Conservation (phyloP, 2,329 filamentous ascomycete species). For the Didymella exigua region DNA sequence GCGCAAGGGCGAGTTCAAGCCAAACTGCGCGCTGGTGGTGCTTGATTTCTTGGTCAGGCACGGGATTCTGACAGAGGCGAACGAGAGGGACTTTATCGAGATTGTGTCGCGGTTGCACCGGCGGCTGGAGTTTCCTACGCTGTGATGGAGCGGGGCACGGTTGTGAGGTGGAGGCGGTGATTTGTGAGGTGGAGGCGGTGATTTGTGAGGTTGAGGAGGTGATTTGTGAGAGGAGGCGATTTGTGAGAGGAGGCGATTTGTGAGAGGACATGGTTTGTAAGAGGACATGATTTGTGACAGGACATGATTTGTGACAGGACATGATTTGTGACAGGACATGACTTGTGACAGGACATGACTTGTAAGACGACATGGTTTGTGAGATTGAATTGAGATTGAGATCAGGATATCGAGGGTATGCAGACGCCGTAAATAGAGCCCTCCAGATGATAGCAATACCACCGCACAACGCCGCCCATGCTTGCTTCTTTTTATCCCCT, state of each 20-base stretch:
- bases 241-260: too few relatives aligned
- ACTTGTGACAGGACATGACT: too few relatives aligned
- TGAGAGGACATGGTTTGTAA: too few relatives aligned
- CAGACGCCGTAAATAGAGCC: conserved; percentile 38
- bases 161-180: too few relatives aligned
- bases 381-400: conserved; percentile 9
- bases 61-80: conserved; percentile 76
- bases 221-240: too few relatives aligned
- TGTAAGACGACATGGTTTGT: too few relatives aligned
- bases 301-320: too few relatives aligned
- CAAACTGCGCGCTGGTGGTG: conserved; percentile 84
- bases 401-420: conserved; percentile 38
- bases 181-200: too few relatives aligned
- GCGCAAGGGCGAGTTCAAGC: conserved; percentile 79
- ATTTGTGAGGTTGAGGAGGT: too few relatives aligned
- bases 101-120: conserved; percentile 79
- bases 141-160: conserved; percentile 28
- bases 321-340: too few relatives aligned
- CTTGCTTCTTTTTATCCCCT: conserved; percentile 21
- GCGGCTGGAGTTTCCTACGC: conserved; percentile 72
- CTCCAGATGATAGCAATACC: conserved; percentile 37
- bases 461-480: conserved; percentile 43
- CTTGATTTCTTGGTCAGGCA: conserved; percentile 90
- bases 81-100: conserved; percentile 78
- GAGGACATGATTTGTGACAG: too few relatives aligned